phyloP scores from a whole-genome alignment of 2,329 filamentous ascomycete genomes.

The Periglandula ipomoeae region DNA sequence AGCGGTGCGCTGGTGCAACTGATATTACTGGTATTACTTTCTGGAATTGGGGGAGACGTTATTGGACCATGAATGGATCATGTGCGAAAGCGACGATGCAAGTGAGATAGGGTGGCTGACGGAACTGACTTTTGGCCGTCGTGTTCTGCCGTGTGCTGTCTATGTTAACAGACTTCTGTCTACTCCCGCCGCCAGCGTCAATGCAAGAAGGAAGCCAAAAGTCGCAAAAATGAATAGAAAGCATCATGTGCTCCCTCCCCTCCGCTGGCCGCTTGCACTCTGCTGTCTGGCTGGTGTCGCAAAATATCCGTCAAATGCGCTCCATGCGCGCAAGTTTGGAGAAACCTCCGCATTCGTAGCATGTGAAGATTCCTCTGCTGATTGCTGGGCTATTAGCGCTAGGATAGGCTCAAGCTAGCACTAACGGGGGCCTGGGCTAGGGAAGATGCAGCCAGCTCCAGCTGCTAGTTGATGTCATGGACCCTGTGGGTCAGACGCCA shows the following conservation, averaged over 20 bases:
- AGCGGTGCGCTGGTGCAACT: background rate
- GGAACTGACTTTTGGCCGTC: background rate
- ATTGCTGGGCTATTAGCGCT: too few species aligned
- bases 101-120: too few species aligned
- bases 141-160: background rate
- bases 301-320: background rate
- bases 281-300: too few species aligned
- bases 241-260: too few species aligned
- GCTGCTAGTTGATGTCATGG: constrained; percentile 1
- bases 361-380: constrained; percentile 5
- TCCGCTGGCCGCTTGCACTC: too few species aligned
- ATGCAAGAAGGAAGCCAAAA: too few species aligned
- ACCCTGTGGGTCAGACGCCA: constrained; percentile 1
- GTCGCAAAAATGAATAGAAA: too few species aligned
- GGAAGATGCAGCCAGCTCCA: background rate
- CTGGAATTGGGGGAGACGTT: background rate
- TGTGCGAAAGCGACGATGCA: background rate
- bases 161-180: background rate
- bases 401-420: too few species aligned
- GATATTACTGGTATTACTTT: background rate
- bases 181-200: too few species aligned
- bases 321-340: background rate
- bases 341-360: background rate
- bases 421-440: background rate
- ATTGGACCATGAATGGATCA: too few species aligned